Conservation (phyloP, 805 yeast genomes). For the Candida gorgasii region DNA sequence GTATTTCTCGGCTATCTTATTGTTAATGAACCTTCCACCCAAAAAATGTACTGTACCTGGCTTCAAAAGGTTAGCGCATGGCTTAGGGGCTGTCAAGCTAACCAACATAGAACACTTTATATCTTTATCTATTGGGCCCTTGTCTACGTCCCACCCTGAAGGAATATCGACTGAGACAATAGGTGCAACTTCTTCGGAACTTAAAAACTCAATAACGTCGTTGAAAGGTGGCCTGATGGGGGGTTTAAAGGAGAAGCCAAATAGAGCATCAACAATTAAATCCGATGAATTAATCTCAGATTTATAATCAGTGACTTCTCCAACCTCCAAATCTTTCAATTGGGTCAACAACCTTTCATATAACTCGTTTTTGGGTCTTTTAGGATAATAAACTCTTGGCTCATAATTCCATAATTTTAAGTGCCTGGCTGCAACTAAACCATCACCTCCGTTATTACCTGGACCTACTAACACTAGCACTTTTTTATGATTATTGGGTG, state of each 20-base stretch:
- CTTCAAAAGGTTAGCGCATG: constrained; percentile 60
- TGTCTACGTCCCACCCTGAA: constrained; percentile 95
- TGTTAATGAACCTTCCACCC: constrained; percentile 86
- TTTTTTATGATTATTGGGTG: constrained; percentile 43
- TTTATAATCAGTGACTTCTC: constrained; percentile 47
- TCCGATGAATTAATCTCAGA: constrained; percentile 33
- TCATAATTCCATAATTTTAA: constrained; percentile 66
- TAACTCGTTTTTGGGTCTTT: constrained; percentile 52
- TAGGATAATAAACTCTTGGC: constrained; percentile 82
- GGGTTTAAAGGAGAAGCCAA: constrained; percentile 92
- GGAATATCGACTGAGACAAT: constrained; percentile 88
- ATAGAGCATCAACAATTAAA: constrained; percentile 70
- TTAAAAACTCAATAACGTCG: constrained; percentile 30
- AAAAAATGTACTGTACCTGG: constrained; percentile 59
- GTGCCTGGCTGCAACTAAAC: constrained; percentile 93
- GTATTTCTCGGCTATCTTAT: constrained; percentile 67
- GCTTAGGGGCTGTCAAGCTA: constrained; percentile 92
- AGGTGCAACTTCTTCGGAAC: constrained; percentile 48
- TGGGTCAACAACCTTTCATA: constrained; percentile 67
- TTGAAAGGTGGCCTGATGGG: constrained; percentile 82
- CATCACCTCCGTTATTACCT: constrained; percentile 97
- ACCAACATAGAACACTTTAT: constrained; percentile 70
- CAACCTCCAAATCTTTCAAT: constrained; percentile 61
- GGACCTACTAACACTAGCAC: constrained; percentile 87
- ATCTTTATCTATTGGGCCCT: constrained; percentile 60